phyloP scores from a whole-genome alignment of 352 stramenopile species.

The Chrysophaeum taylorii region DNA sequence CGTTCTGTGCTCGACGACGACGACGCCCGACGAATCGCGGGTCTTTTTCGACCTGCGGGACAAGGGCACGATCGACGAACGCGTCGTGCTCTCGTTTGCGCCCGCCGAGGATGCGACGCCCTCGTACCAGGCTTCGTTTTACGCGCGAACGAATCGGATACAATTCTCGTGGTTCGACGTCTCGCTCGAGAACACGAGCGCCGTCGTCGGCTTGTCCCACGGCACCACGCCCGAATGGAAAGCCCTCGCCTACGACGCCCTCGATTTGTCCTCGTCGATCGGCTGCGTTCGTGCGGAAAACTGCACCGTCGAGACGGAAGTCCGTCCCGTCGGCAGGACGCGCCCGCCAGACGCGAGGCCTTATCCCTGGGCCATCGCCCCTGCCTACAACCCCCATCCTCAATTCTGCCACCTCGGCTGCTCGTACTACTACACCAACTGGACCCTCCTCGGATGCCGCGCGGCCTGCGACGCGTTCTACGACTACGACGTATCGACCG shows the following conservation, averaged over 20 bases:
- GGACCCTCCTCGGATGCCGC: background rate
- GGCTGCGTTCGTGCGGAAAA: background rate
- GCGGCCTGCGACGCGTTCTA: background rate
- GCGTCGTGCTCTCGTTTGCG: background rate
- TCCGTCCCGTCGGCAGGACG: background rate
- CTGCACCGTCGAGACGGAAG: background rate
- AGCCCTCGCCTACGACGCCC: background rate
- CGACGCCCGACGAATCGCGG: background rate
- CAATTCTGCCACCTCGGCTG: slow-evolving; percentile 3
- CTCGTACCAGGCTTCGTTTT: background rate
- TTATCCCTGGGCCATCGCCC: background rate
- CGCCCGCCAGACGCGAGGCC: background rate
- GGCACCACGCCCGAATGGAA: background rate
- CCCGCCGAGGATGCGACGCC: background rate
- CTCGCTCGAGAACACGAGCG: background rate
- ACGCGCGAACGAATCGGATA: background rate
- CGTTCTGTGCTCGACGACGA: background rate
- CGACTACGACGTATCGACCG: background rate
- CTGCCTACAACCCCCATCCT: background rate
- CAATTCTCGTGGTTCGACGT: background rate
- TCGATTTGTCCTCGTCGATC: background rate
- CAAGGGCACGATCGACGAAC: background rate
- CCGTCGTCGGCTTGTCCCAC: slow-evolving; percentile 8
- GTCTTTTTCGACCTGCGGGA: background rate
- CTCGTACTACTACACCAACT: background rate